Base-by-base conservation (phyloP, 2,329 filamentous ascomycete genomes). In the Shiraia sp. region DNA sequence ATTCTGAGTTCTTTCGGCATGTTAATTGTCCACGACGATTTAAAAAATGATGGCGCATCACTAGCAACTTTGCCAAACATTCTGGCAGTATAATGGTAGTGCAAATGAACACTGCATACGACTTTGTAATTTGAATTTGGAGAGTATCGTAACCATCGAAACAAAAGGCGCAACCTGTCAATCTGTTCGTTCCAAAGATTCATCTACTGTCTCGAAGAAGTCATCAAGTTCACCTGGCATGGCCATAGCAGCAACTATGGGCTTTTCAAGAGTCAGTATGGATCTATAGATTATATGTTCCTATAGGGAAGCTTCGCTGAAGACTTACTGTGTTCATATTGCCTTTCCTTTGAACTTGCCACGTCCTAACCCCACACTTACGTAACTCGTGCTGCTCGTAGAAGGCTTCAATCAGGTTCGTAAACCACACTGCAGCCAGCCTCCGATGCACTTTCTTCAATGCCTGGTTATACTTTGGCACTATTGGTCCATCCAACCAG, bases 401-500 rank as follows among this genome's bases (percentile, higher is more conserved):
- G 27, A 61, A 57, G 3, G 48, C 36, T 9, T 50, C 49, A 1
- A 42, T 30, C 1, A 43, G 17, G 2, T 35, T 32, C 6, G 38
- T 24, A 12, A 44, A 32, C 41, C 42, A 50, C 13, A 57, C 49
- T 10, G 17, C 41, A 6, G 40, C 42, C 6, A 65, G 41, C 24
- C 45, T 49, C 19, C 57, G 51, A 3, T 47, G 47, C 3, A 65
- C 48, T 19, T 46, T 57, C 19, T 35, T 46, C n/a, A 65, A 9
- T 2, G 30, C 32, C n/a, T 28, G 32, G 10, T 40, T 35, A 8
- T 39, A 28, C 3, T 31, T 31, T 4, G 32, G 25, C 14, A 29
- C 33, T 10, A 64, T 32, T 10, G 57, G 45, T 4, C 45, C 41
- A 24, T 63, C 51, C 7, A 67, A 43, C 61, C 61, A 67, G 7